Base-by-base conservation (phyloP, 1,139 yeast genomes). In the Diutina siamensis region DNA sequence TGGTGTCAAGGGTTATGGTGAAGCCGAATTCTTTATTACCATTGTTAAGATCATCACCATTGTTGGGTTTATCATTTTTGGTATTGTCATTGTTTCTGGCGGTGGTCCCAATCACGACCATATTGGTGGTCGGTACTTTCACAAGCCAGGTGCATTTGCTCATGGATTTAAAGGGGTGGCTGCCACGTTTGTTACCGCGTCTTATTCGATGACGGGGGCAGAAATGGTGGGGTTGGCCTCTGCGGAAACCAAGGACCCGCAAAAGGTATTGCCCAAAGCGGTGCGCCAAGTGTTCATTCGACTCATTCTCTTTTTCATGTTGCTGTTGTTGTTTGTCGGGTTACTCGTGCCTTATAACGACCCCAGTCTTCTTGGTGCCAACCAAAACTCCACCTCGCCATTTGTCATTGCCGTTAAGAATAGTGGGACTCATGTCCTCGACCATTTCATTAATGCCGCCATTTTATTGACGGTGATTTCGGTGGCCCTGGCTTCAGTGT, bases 181-280 rank as follows among this genome's bases (percentile, higher is more conserved):
- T 15, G 7, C 32, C 10, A 22, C 25, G 3, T 44, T 33, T 10
- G 40, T 33, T 17, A 21, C 45, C 13, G 45, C 45, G 13, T n/a
- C 22, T 19, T 44, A 32, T 27, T 20, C 40, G 20, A 32, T 44
- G 22, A 18, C 34, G 27, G 45, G 45, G n/a, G 36, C 33, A 18
- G 45, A 44, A 35, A 21, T 44, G 31, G 40, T 44, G 17, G 45
- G 40, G 18, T 33, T 44, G 40, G 38, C 38, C 5, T 17, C 19
- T 8, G 38, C 38, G 13, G 56, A 53, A 63, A 78, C 94, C 42
- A 71, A 70, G 42, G 79, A 83, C 60, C 95, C 95, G 2, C 47
- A 57, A 34, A 54, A 51, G 46, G 50, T 57, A n/a, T 54, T 57
- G 47, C 59, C 59, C 28, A 53, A 51, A 46, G 60, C 60, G 32